Evolutionary conservation across 2,329 filamentous ascomycete species (phyloP).

Genomic region (Neoascochyta sp.): DNA sequence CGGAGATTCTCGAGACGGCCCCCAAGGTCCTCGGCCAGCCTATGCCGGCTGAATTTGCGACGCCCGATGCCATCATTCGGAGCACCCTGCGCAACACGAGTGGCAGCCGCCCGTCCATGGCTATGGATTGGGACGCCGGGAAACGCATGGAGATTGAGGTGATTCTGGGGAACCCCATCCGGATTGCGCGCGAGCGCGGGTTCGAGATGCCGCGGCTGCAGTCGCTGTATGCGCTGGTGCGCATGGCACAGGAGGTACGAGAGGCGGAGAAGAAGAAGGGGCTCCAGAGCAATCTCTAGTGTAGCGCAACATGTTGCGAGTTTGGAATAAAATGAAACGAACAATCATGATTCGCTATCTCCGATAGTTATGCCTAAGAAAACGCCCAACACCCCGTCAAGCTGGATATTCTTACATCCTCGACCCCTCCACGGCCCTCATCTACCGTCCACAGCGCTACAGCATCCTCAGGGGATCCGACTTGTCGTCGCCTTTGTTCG

Average conservation of each 20-base stretch:
- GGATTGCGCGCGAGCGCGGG: conserved; percentile 60
- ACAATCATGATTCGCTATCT: no score
- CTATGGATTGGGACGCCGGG: conserved; percentile 65
- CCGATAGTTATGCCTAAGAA: no score
- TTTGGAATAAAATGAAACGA: no score
- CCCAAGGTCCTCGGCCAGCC: conserved; percentile 60
- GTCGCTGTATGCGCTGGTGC: conserved; percentile 62
- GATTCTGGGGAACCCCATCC: conserved; percentile 66
- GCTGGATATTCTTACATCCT: no score
- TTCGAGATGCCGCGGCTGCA: conserved; percentile 65
- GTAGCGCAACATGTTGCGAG: no score
- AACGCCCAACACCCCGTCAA: no score
- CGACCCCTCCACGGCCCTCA: no score
- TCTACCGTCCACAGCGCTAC: conserved; percentile 6
- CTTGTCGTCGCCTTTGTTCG: conserved; percentile 23
- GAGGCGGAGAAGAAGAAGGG: conserved; percentile 36
- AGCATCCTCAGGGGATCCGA: conserved; percentile 21
- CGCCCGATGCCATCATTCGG: conserved; percentile 58
- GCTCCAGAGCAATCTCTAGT: no score
- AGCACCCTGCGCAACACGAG: conserved; percentile 60
- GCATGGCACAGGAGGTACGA: conserved; percentile 57
- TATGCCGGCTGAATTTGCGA: conserved; percentile 59
- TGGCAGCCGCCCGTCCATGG: conserved; percentile 62
- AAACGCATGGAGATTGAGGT: conserved; percentile 68
- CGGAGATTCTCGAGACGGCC: conserved; percentile 63